These are phyloP conservation scores for Globisporangium paroecandrum DNA, from an alignment of 352 stramenopile genomes.

Conservation along the genomic window DNA sequence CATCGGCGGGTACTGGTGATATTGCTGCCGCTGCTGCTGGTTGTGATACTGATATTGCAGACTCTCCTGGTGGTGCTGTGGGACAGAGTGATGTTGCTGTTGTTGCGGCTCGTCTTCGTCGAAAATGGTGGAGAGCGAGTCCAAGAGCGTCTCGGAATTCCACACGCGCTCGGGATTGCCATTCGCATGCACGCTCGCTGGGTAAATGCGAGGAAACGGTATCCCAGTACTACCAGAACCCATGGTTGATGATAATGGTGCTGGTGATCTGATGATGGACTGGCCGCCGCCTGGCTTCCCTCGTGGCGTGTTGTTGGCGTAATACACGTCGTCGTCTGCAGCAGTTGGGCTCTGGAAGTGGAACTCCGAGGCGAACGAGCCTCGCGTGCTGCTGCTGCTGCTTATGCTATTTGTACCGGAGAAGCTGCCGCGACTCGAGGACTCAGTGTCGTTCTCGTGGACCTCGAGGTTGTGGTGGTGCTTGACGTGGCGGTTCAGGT, in stretches of 20 bases:
- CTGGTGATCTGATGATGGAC: neutral
- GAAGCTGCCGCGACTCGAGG: constrained; percentile 3
- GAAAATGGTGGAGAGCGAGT: constrained; percentile 31
- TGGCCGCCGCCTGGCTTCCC: neutral
- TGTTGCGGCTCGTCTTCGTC: constrained; percentile 19
- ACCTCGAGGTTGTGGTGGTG: constrained; percentile 25
- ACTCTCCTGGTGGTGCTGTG: neutral
- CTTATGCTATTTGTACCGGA: neutral
- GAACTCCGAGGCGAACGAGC: neutral
- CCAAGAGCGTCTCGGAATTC: constrained; percentile 16
- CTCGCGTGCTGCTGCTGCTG: neutral
- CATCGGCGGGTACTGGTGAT: constrained; percentile 1
- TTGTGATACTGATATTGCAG: neutral
- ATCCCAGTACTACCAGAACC: neutral
- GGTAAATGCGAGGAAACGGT: constrained; percentile 6
- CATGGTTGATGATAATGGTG: neutral
- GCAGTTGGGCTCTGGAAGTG: constrained; percentile 13
- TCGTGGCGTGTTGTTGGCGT: neutral
- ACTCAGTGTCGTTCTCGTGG: neutral
- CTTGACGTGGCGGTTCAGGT: constrained; percentile 51
- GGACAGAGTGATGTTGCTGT: neutral
- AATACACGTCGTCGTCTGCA: constrained; percentile 5
- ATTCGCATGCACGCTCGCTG: neutral
- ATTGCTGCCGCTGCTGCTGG: neutral
- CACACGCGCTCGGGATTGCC: constrained; percentile 8